Base-by-base conservation (phyloP, 208 protist genomes). In the Trypanosoma lewisi region DNA sequence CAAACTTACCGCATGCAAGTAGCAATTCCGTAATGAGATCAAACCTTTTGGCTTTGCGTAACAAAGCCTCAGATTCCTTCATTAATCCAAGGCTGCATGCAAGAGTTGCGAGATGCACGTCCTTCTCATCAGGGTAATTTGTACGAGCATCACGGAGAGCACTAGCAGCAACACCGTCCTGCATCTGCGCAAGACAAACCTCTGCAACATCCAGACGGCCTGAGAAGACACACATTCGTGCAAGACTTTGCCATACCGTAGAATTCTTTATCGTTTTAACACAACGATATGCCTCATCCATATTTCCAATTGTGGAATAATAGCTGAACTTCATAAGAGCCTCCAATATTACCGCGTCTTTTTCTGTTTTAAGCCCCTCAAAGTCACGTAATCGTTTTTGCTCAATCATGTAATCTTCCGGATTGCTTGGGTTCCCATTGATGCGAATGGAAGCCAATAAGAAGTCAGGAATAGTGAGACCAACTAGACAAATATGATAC, bases 271-370 rank as follows among this genome's bases (percentile, higher is more conserved):
- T 97, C 31, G 77, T 89, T 76, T 98, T 97, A 41, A 98, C 95
- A 39, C 93, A 95, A 34, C 89, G 85, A 66, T 98, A 98, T n/a
- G 95, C 97, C 80, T 98, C 97, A 75, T 98, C 97, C 96, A 98
- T 98, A 75, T 98, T 97, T 41, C 95, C 96, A 31, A 97, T 95
- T 14, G 97, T 97, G 19, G 97, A 86, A 70, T 98, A 94, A 79
- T 97, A 99, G 66, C 88, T 95, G 71, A 99, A 99, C 70, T 97
- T 88, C 77, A 98, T 87, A 31, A 99, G 80, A 53, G 96, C 97
- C 63, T 97, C 86, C 12, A 91, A 83, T 21, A 96, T 91, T 4
- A 69, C 79, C 0, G 77, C 82, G 64, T 97, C 91, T 50, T 94
- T 90, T 42, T 94, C 86, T 25, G 82, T 84, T 62, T 94, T 87